Conservation (phyloP, 352 stramenopile species). For the Phytopythium sindhum region DNA sequence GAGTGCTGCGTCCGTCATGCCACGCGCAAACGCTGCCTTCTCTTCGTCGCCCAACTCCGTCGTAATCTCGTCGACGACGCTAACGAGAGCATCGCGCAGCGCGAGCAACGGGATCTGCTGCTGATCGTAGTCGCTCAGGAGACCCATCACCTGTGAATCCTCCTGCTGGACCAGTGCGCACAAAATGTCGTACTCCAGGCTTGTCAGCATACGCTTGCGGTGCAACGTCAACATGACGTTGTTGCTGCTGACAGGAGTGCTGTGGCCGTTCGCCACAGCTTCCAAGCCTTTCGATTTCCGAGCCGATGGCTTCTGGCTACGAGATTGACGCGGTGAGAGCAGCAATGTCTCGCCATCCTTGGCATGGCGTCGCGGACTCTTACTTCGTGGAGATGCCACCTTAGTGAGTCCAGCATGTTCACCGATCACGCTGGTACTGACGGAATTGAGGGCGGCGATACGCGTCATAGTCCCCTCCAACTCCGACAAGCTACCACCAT, state of each 20-base stretch:
- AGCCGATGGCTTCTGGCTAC: neutral
- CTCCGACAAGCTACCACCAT: conserved; percentile 32
- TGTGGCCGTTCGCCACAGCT: neutral
- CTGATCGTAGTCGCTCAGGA: conserved; percentile 41
- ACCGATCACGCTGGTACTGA: conserved; percentile 1
- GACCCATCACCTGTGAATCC: conserved; percentile 43
- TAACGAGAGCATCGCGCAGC: conserved; percentile 48
- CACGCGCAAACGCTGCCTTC: conserved; percentile 34
- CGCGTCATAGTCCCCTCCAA: conserved; percentile 52
- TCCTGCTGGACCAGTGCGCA: conserved; percentile 55
- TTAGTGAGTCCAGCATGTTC: neutral
- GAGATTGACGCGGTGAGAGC: neutral
- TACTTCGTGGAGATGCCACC: conserved; percentile 4
- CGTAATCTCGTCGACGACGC: conserved; percentile 63
- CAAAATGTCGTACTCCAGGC: conserved; percentile 53
- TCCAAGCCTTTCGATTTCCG: neutral
- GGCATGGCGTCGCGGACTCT: conserved; percentile 9
- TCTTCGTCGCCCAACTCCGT: conserved; percentile 62
- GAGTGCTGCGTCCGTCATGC: conserved; percentile 24
- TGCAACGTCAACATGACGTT: conserved; percentile 23
- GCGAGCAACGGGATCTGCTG: conserved; percentile 18
- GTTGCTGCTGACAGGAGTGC: conserved; percentile 8
- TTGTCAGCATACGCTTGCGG: conserved; percentile 61
- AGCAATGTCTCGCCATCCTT: neutral
- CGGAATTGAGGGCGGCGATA: conserved; percentile 31